phyloP scores from a whole-genome alignment of 306 rosid genomes.

The Glycyrrhiza uralensis region DNA sequence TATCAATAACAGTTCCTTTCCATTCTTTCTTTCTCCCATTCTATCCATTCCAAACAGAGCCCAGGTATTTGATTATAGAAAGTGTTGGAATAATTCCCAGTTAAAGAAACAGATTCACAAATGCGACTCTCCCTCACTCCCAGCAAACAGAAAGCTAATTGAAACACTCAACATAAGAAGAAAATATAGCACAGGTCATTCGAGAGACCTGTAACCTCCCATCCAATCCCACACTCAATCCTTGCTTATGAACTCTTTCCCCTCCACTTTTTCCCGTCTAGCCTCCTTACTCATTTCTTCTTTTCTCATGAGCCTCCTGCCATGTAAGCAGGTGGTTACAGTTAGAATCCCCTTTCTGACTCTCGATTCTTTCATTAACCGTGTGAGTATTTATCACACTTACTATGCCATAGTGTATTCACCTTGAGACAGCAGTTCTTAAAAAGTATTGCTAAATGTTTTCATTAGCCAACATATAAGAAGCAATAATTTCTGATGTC shows the following conservation, averaged over 20 bases:
- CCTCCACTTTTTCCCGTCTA: neutral
- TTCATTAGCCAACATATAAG: neutral
- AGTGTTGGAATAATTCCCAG: neutral
- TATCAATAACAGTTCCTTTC: neutral
- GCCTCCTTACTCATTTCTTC: neutral
- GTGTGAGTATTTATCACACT: neutral
- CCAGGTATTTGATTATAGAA: neutral
- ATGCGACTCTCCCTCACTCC: neutral
- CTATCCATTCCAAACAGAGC: neutral
- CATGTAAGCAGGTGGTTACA: neutral
- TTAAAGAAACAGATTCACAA: neutral
- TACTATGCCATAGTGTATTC: neutral
- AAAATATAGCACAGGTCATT: neutral
- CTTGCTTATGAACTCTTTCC: neutral
- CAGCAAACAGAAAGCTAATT: neutral
- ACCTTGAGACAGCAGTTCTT: neutral
- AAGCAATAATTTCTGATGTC: slow-evolving; percentile 12
- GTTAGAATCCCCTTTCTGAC: neutral
- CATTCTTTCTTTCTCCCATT: neutral
- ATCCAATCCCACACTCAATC: neutral
- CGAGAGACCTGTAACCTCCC: neutral
- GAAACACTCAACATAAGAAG: neutral
- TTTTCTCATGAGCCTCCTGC: neutral
- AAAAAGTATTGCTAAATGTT: neutral
- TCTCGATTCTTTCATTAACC: neutral